phyloP scores from a whole-genome alignment of 2,329 filamentous ascomycete species.

The Coniochaeta hoffmannii region DNA sequence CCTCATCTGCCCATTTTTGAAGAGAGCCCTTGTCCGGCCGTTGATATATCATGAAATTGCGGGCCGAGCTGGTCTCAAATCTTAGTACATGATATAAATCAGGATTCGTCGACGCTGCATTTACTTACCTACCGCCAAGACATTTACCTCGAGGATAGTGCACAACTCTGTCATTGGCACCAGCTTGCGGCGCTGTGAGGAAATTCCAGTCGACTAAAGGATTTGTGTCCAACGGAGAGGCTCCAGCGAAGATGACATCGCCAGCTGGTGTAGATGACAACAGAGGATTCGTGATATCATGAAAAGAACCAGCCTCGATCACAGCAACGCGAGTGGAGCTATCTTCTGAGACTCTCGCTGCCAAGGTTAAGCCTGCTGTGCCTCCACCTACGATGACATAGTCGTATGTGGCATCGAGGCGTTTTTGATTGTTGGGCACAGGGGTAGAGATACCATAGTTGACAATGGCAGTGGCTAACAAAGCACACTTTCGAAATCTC shows the following conservation, averaged over 20 bases:
- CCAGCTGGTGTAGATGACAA: conserved; percentile 12
- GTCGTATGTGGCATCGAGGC: not conserved
- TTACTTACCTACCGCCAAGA: conserved; percentile 18
- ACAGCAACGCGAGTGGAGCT: conserved; percentile 25
- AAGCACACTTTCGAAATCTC: too few species aligned
- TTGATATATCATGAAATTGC: conserved; percentile 22
- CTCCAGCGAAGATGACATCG: conserved; percentile 11
- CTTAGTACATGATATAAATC: not conserved
- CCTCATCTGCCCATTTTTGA: conserved; percentile 21
- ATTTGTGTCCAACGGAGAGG: conserved; percentile 8
- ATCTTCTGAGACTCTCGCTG: conserved; percentile 22
- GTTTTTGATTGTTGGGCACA: not conserved
- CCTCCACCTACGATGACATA: conserved; percentile 27
- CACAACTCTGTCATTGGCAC: conserved; percentile 17
- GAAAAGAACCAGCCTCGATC: conserved; percentile 28
- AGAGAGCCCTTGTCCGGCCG: conserved; percentile 15
- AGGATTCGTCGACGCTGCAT: too few species aligned
- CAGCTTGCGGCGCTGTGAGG: conserved; percentile 16
- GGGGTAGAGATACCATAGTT: not conserved
- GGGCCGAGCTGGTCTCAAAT: conserved; percentile 10
- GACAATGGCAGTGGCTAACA: too few species aligned
- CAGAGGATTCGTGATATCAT: conserved; percentile 18
- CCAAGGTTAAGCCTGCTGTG: conserved; percentile 27
- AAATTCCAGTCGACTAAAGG: conserved; percentile 22
- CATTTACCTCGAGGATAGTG: conserved; percentile 29